Base-by-base conservation (phyloP, 148 eudicot species). In the Polygonum aviculare region DNA sequence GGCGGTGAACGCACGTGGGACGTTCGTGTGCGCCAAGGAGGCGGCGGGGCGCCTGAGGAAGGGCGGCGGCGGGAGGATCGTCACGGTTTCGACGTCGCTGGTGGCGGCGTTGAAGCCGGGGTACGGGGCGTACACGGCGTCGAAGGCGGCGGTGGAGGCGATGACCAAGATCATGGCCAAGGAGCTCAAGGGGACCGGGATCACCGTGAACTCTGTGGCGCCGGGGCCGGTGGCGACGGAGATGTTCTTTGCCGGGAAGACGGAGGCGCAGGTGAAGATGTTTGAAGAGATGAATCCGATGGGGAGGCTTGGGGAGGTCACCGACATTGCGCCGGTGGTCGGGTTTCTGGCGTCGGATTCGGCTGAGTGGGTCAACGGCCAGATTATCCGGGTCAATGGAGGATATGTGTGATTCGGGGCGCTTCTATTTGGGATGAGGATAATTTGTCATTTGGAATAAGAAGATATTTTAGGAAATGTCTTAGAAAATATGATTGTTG, bases 71-170 rank as follows among this genome's bases (percentile, higher is more conserved):
- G 85, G 87, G 5, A 78, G 85, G 57, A 85, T 85, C 2, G 77
- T 85, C 9, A 80, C 81, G 12, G 52, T 82, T 12, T 78, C 87
- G 0, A 65, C 87, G 76, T 80, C 87, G 1, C 51, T 85, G 31
- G 82, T 78, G 74, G 87, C 59, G 19, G 72, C 74, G 1, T 80
- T 74, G 38, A 50, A 15, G 16, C 87, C 87, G 0, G 83, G 87
- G 62, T 78, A 78, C 48, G 87, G 83, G 49, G 83, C 77, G 0
- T 85, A 85, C 76, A 80, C 85, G 21, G 83, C 87, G 0, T 82
- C 87, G 19, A 85, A 85, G 77, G 88, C 85, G 2, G 88, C 88
- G 3, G 82, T 85, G 36, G 85, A 82, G 80, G 80, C 88, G 2
- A 69, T 85, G 81, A 81, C 82, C 8, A 85, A 81, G 81, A 83